phyloP scores from a whole-genome alignment of 192 early-diverging fungal genomes.

The Coemansia sp. region DNA sequence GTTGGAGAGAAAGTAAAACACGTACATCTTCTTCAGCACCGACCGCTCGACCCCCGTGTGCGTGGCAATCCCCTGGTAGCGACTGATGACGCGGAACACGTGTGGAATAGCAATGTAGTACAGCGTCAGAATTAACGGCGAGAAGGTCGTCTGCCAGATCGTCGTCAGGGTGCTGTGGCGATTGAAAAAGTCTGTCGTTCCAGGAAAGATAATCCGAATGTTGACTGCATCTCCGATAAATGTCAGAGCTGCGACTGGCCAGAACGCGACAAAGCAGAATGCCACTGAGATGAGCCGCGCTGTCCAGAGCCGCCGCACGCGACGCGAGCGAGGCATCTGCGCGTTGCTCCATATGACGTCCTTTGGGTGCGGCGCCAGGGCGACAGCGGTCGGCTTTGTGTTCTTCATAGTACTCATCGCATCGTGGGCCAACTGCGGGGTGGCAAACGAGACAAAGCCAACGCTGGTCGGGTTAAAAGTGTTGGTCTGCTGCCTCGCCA shows the following conservation, averaged over 20 bases:
- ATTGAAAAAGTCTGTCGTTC: conserved; percentile 55
- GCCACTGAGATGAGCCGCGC: conserved; percentile 55
- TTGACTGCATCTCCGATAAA: conserved; percentile 62
- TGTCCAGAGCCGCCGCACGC: conserved; percentile 46
- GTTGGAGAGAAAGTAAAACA: conserved; percentile 75
- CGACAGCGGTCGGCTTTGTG: conserved; percentile 19
- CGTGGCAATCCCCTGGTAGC: conserved; percentile 72
- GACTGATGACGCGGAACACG: conserved; percentile 63
- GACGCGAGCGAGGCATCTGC: conserved; percentile 57
- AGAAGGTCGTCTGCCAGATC: conserved; percentile 66
- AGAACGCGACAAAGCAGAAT: conserved; percentile 67
- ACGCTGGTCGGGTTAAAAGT: conserved; percentile 65
- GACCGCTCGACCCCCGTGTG: conserved; percentile 70
- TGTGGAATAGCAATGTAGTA: conserved; percentile 70
- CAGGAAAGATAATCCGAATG: conserved; percentile 60
- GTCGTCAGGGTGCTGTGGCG: conserved; percentile 58
- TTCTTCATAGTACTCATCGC: conserved; percentile 40
- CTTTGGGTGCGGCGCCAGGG: conserved; percentile 69
- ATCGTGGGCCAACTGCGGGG: conserved; percentile 56
- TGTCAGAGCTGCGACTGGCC: conserved; percentile 67
- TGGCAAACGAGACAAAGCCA: conserved; percentile 70
- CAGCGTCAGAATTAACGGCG: conserved; percentile 67
- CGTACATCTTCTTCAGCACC: conserved; percentile 71
- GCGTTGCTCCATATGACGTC: conserved; percentile 80
- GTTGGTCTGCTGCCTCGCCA: conserved; percentile 50